Conservation (phyloP, 2,329 filamentous ascomycete species). For the Chaetoscypha palmicola region DNA sequence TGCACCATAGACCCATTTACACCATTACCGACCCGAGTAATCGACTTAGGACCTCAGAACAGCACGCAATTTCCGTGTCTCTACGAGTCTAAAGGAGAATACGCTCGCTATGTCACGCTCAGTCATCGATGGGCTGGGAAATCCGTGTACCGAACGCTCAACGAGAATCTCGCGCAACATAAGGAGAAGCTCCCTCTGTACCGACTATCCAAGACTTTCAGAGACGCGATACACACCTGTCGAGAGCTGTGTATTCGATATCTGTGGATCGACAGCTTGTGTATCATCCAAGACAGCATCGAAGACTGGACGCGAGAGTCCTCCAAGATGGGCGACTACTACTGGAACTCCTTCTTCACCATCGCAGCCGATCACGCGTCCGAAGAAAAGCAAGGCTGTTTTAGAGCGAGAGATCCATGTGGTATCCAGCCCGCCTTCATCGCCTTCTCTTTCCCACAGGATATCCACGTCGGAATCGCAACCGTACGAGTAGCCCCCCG, state of each 20-base stretch:
- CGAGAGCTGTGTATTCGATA: neutral
- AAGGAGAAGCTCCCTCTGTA: neutral
- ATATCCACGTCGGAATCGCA: neutral
- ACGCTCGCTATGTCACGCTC: neutral
- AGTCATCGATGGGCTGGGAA: neutral
- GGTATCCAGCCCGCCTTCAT: neutral
- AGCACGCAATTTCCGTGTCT: neutral
- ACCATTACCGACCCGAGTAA: neutral
- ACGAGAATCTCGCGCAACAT: neutral
- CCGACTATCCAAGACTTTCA: neutral
- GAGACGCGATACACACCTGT: neutral
- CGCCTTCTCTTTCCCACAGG: neutral
- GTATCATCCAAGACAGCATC: conserved; percentile 9
- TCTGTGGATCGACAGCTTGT: conserved; percentile 3
- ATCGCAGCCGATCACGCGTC: conserved; percentile 3
- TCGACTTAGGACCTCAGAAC: neutral
- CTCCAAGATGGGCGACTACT: conserved; percentile 1
- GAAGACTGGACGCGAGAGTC: conserved; percentile 15
- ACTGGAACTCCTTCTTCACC: conserved; percentile 3
- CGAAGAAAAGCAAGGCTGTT: neutral
- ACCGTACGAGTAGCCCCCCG: neutral
- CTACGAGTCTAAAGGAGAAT: neutral
- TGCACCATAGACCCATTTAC: neutral
- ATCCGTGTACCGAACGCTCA: neutral
- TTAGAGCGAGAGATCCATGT: neutral